Evolutionary conservation across 2,329 filamentous ascomycete species (phyloP), one percentile per base, ranked within the genome.

Genomic region (Pseudocercospora vitis): DNA sequence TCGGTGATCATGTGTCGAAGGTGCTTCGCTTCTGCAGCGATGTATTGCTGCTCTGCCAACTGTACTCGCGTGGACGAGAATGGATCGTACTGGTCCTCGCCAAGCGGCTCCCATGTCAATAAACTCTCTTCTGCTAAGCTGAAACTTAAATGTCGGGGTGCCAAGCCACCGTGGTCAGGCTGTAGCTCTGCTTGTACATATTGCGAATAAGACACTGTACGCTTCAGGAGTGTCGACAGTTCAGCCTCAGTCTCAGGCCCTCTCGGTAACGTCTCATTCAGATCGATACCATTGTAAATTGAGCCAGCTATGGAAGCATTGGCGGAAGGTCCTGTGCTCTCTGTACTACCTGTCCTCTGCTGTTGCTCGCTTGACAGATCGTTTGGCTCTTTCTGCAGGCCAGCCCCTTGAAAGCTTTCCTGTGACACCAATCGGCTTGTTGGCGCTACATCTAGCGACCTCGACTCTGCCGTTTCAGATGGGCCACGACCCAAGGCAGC

Each of bases 61-160:
- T 65, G 61, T 9, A 57, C 54, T 67, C 58, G 37, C 48, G 52
- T 47, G 44, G 53, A 48, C 35, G 53, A 48, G 57, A 56, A 46
- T 12, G 62, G 56, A 23, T 61, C 54, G 45, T 63, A 57, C 29
- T 52, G 70, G 14, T 68, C 67, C 14, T 77, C 74, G 24, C 72
- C 68, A 3, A 59, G 28, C 14, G 57, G 35, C 11, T 55, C 74
- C 87, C 87, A 91, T 12, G 73, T 76, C 1, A 91, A 73, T 6
- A 91, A 73, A n/a, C 84, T 87, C 56, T 90, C 86, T 71, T 89
- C 87, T 1, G 86, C 88, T 39, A 86, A 79, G 53, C 85, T 84
- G 68, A 91, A 91, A 3, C 87, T 91, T 58, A 91, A 77, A 37
- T 87, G 81, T 1, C 87, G 83, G 1, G 87, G 82, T 81, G 85